Base-by-base conservation (phyloP, 2,329 filamentous ascomycete species). In the Massarina eburnea region DNA sequence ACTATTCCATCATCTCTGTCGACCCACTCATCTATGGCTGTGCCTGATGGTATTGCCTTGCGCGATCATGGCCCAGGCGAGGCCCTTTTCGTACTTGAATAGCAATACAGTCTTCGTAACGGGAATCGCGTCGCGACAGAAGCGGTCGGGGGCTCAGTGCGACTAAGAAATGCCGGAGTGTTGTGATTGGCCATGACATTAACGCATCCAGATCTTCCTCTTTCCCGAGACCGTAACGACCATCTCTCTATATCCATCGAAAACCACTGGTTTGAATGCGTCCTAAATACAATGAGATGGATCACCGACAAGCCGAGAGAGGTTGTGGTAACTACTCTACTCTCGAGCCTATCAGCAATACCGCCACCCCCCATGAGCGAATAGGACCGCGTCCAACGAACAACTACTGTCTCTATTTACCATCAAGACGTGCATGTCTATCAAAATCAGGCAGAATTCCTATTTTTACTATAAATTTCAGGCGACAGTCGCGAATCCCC, bases 221-320 rank as follows among this genome's bases (percentile, higher is more conserved):
- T 62, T 8, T 61, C 38, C 8, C 52, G 44, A 12, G 54, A 56
- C n/a, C 41, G 48, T n/a, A n/a, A n/a, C n/a, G n/a, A n/a, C n/a
- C n/a, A n/a, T n/a, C n/a, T n/a, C n/a, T n/a, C n/a, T n/a, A n/a
- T n/a, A n/a, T n/a, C n/a, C n/a, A n/a, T n/a, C n/a, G n/a, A n/a
- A n/a, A n/a, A n/a, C n/a, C n/a, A n/a, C n/a, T n/a, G n/a, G n/a
- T n/a, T n/a, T n/a, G n/a, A n/a, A n/a, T n/a, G n/a, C n/a, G n/a
- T n/a, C n/a, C n/a, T n/a, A n/a, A n/a, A n/a, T n/a, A n/a, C n/a
- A n/a, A n/a, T n/a, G n/a, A n/a, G n/a, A n/a, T n/a, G n/a, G n/a
- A n/a, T n/a, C n/a, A n/a, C n/a, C n/a, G n/a, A n/a, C n/a, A n/a
- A n/a, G n/a, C n/a, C n/a, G n/a, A n/a, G n/a, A n/a, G n/a, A n/a